These are phyloP conservation scores for Kregervanrija fluxuum DNA, from an alignment of 805 yeast genomes.

Conservation along the genomic window DNA sequence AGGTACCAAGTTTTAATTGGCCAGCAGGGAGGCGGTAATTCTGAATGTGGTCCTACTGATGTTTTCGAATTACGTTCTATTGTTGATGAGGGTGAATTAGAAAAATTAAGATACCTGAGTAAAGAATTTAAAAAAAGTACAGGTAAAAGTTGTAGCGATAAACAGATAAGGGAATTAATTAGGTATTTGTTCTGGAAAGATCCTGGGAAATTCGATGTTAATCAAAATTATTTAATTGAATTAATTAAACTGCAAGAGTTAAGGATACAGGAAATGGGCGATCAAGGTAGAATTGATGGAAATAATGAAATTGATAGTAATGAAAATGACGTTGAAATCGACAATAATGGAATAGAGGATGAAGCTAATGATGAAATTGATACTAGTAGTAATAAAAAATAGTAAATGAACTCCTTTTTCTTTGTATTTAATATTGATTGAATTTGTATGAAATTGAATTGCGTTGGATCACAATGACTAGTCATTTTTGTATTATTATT, in stretches of 20 bases:
- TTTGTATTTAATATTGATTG: too few species aligned
- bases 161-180: conserved; percentile 49
- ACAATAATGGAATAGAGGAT: neutral
- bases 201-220: conserved; percentile 53
- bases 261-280: conserved; percentile 5
- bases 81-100: conserved; percentile 65
- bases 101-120: conserved; percentile 62
- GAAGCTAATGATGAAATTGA: neutral
- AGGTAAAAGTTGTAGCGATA: conserved; percentile 43
- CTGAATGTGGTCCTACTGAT: conserved; percentile 56
- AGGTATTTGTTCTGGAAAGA: conserved; percentile 45
- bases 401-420: too few species aligned
- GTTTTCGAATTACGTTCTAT: conserved; percentile 39
- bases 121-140: conserved; percentile 50
- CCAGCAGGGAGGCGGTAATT: conserved; percentile 70
- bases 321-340: neutral
- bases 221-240: conserved; percentile 37
- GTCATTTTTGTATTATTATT: too few species aligned
- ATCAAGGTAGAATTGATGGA: neutral
- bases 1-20: conserved; percentile 77
- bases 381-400: too few species aligned
- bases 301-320: neutral
- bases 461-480: too few species aligned
- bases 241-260: conserved; percentile 28
- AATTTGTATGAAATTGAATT: too few species aligned